Conservation (phyloP, 805 yeast species). For the Barnettozyma vustinii region DNA sequence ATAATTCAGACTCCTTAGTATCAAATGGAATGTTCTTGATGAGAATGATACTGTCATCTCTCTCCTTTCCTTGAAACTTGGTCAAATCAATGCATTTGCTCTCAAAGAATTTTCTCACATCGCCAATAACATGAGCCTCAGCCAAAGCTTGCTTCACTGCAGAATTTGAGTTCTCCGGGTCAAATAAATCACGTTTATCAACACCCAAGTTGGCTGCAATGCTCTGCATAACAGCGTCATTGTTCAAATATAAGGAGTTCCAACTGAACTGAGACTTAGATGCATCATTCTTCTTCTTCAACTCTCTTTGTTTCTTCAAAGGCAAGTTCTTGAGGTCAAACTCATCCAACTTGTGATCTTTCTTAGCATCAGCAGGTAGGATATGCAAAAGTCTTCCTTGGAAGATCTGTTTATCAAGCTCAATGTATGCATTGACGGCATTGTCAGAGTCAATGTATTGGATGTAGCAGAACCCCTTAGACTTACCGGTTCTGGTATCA, state of each 20-base stretch:
- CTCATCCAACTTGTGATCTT: constrained; percentile 81
- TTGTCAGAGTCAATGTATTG: constrained; percentile 61
- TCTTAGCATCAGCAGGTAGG: constrained; percentile 77
- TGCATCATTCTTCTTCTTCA: constrained; percentile 81
- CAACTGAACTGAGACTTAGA: constrained; percentile 84
- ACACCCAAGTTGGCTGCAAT: constrained; percentile 84
- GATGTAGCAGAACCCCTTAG: constrained; percentile 90
- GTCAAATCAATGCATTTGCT: constrained; percentile 78
- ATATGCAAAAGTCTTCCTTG: constrained; percentile 93
- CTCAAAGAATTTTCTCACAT: constrained; percentile 84
- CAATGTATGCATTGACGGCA: constrained; percentile 71
- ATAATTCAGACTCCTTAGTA: constrained; percentile 72
- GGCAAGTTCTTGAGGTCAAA: constrained; percentile 89
- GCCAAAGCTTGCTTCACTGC: constrained; percentile 97
- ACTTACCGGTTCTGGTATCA: constrained; percentile 82
- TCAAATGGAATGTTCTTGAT: constrained; percentile 91
- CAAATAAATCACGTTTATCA: constrained; percentile 74
- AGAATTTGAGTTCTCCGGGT: constrained; percentile 79
- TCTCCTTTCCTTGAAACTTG: constrained; percentile 57
- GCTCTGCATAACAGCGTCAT: constrained; percentile 86
- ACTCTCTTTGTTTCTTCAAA: constrained; percentile 81
- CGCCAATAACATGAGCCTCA: constrained; percentile 92
- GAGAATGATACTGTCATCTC: constrained; percentile 75
- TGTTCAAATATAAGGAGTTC: constrained; percentile 89
- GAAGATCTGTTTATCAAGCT: constrained; percentile 80